These are phyloP conservation scores for Fonsecaea nubica DNA, from an alignment of 2,329 filamentous ascomycete genomes.

Conservation along the genomic window DNA sequence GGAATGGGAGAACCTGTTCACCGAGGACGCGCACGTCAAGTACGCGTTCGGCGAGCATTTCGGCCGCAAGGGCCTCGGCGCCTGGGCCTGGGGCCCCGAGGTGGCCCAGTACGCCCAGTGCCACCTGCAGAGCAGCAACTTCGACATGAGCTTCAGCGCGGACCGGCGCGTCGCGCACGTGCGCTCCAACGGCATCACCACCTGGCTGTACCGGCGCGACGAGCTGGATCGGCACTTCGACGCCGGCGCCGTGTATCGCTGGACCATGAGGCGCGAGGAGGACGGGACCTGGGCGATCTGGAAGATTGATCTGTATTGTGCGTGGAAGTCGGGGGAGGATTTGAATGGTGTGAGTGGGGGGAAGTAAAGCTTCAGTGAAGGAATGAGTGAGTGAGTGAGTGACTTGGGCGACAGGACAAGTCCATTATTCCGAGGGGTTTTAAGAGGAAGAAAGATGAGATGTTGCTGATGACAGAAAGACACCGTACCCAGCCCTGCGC, in stretches of 20 bases:
- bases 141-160: not conserved
- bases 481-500: too few relatives aligned
- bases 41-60: slow-evolving; percentile 23
- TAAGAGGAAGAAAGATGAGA: too few relatives aligned
- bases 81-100: slow-evolving; percentile 15
- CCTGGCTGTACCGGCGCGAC: slow-evolving; percentile 15
- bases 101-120: slow-evolving; percentile 11
- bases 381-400: too few relatives aligned
- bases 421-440: too few relatives aligned
- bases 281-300: slow-evolving; percentile 20
- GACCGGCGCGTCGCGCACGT: not conserved
- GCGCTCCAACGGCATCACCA: slow-evolving; percentile 6
- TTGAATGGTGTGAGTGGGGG: not conserved
- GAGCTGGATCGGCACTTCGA: slow-evolving; percentile 11
- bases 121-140: slow-evolving; percentile 7
- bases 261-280: slow-evolving; percentile 16
- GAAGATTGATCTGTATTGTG: slow-evolving; percentile 19
- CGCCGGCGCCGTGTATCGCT: slow-evolving; percentile 13
- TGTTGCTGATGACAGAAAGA: too few relatives aligned
- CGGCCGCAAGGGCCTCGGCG: slow-evolving; percentile 10
- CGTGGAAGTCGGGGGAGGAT: slow-evolving; percentile 14
- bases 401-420: too few relatives aligned
- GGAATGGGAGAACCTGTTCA: slow-evolving; percentile 24
- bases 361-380: too few relatives aligned
- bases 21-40: slow-evolving; percentile 16